Percentiles rank a stretch among this genome's conserved stretches.
Evolutionary conservation across 768 basidiomycete genomes (phyloP).

Genomic region (Erythrobasidium yunnanense): DNA sequence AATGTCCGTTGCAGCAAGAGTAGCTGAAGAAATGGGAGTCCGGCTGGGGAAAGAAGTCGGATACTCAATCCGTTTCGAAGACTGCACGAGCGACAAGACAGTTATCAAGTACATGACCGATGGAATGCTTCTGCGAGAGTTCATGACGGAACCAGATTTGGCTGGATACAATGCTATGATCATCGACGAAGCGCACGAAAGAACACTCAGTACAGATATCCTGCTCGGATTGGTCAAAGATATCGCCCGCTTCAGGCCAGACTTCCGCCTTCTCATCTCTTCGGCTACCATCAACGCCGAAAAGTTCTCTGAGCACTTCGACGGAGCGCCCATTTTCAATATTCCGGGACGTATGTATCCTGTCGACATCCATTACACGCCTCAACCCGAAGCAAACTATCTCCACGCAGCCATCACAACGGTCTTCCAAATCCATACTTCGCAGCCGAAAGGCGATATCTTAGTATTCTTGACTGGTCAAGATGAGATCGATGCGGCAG

Average conservation of each 20-base stretch:
- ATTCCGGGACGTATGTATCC: conserved; percentile 95
- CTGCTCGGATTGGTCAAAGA: conserved; percentile 98
- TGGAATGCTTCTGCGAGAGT: conserved; percentile 93
- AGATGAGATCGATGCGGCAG: conserved; percentile 96
- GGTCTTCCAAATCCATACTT: conserved; percentile 97
- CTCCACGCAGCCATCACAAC: conserved; percentile 97
- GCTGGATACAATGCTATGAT: conserved; percentile 90
- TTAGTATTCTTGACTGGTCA: conserved; percentile 96
- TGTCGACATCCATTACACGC: conserved; percentile 97
- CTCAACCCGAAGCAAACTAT: conserved; percentile 98
- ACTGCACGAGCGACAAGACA: conserved; percentile 98
- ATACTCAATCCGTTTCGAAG: conserved; percentile 99
- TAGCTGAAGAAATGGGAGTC: conserved; percentile 95
- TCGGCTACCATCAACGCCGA: conserved; percentile 95
- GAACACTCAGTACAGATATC: conserved; percentile 95
- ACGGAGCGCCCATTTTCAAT: conserved; percentile 87
- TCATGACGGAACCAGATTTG: conserved; percentile 91
- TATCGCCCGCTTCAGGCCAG: conserved; percentile 90
- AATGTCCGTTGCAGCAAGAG: conserved; percentile 98
- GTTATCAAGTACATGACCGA: conserved; percentile 98
- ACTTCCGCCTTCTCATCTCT: conserved; percentile 82
- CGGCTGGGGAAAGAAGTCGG: conserved; percentile 97
- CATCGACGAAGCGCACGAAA: conserved; percentile 97
- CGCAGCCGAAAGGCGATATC: conserved; percentile 94
- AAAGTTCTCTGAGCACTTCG: conserved; percentile 96